Conservation (phyloP, 2,329 filamentous ascomycete species). For the Ustulina deusta region DNA sequence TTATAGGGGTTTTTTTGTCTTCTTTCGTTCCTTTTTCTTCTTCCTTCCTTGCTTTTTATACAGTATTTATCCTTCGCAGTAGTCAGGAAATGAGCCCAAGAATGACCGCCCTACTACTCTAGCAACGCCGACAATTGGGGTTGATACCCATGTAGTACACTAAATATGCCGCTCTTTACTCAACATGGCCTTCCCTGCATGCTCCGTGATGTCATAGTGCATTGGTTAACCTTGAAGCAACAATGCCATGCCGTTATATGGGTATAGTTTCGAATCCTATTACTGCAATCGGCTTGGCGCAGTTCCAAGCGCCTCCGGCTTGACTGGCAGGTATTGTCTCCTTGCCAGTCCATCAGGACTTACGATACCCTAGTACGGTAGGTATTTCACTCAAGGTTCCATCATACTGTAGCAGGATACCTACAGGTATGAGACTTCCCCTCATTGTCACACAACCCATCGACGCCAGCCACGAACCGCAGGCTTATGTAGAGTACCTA, state of each 20-base stretch:
- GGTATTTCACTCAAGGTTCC: not conserved
- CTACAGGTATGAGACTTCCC: no score
- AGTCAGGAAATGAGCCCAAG: no score
- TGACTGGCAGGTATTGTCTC: not conserved
- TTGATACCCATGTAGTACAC: no score
- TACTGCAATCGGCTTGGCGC: not conserved
- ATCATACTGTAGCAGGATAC: no score
- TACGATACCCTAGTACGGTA: not conserved
- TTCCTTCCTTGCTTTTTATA: not conserved
- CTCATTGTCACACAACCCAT: no score
- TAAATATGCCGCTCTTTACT: no score
- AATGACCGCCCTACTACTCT: not conserved
- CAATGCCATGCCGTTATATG: not conserved
- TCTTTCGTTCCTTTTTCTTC: no score
- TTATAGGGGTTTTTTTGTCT: no score
- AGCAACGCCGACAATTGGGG: not conserved
- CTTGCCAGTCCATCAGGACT: not conserved
- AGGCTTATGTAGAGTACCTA: no score
- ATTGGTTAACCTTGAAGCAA: not conserved
- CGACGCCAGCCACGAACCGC: no score
- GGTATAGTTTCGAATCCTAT: not conserved
- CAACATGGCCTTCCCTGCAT: not conserved
- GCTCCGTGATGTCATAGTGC: constrained; percentile 30
- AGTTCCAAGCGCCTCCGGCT: constrained; percentile 2
- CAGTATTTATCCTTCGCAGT: no score